These are phyloP conservation scores for Fusarium penzigii DNA, from an alignment of 2,329 filamentous ascomycete genomes.

Conservation along the genomic window DNA sequence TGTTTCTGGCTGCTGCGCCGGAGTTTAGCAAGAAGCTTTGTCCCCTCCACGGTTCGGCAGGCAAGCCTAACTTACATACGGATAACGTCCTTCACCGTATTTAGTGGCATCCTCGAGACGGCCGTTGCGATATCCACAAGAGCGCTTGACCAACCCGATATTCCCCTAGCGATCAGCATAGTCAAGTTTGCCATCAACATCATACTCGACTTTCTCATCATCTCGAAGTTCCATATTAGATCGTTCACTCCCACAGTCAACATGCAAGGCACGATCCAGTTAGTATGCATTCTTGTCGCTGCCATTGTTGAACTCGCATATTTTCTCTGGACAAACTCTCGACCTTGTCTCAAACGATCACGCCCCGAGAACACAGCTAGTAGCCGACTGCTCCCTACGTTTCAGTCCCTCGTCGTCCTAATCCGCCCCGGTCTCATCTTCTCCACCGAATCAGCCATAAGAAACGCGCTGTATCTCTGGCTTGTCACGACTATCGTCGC, in stretches of 20 bases:
- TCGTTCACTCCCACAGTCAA: slow-evolving; percentile 57
- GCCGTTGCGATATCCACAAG: slow-evolving; percentile 62
- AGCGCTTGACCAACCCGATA: slow-evolving; percentile 68
- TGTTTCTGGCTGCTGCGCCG: slow-evolving; percentile 55
- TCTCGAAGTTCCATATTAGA: slow-evolving; percentile 65
- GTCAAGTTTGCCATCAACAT: slow-evolving; percentile 69
- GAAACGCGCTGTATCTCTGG: slow-evolving; percentile 73
- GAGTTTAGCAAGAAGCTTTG: slow-evolving; percentile 60
- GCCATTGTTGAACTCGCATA: slow-evolving; percentile 59
- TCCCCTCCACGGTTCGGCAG: slow-evolving; percentile 58
- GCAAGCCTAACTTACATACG: slow-evolving; percentile 64
- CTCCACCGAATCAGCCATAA: slow-evolving; percentile 64
- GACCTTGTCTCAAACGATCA: slow-evolving; percentile 8
- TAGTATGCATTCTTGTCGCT: slow-evolving; percentile 60
- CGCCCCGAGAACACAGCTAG: neutral
- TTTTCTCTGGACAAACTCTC: slow-evolving; percentile 51
- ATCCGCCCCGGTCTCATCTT: slow-evolving; percentile 58
- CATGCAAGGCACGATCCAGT: slow-evolving; percentile 63
- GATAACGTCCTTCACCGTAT: slow-evolving; percentile 62
- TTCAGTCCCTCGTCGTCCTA: slow-evolving; percentile 51
- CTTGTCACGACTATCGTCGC: slow-evolving; percentile 64
- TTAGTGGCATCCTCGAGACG: slow-evolving; percentile 63
- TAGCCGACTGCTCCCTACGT: slow-evolving; percentile 34
- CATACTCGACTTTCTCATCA: slow-evolving; percentile 63
- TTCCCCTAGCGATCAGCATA: slow-evolving; percentile 65